These are phyloP conservation scores for Beauveria varroae DNA, from an alignment of 2,329 filamentous ascomycete genomes.

Conservation along the genomic window DNA sequence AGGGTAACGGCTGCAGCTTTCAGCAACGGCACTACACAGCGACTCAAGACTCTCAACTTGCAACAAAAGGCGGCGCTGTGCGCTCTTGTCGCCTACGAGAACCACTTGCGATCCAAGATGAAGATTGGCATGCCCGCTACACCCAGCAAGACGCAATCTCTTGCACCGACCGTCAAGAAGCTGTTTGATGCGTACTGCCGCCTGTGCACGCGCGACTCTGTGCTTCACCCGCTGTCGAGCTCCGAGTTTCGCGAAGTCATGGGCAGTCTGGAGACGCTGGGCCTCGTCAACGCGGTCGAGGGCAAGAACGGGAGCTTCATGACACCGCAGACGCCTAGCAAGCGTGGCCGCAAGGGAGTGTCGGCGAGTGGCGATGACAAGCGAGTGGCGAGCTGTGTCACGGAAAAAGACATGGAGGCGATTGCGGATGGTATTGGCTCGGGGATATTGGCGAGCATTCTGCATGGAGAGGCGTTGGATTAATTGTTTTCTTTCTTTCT, in stretches of 20 bases:
- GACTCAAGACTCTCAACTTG: conserved; percentile 80
- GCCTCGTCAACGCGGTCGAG: conserved; percentile 64
- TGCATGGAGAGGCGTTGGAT: conserved; percentile 54
- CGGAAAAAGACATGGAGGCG: conserved; percentile 69
- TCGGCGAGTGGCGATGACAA: conserved; percentile 60
- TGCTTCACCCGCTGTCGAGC: conserved; percentile 79
- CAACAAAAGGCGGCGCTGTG: conserved; percentile 96
- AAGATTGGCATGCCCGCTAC: conserved; percentile 38
- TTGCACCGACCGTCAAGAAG: conserved; percentile 73
- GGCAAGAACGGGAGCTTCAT: conserved; percentile 62
- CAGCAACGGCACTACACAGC: conserved; percentile 77
- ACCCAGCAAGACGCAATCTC: conserved; percentile 52
- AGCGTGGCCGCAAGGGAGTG: conserved; percentile 56
- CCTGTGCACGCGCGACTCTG: conserved; percentile 79
- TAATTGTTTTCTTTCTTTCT: conserved; percentile 20
- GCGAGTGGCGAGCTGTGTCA: conserved; percentile 69
- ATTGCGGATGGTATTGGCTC: conserved; percentile 57
- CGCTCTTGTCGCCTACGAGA: conserved; percentile 79
- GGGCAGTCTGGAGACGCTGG: conserved; percentile 80
- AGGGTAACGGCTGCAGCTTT: conserved; percentile 86
- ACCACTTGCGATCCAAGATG: conserved; percentile 49
- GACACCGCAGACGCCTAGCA: conserved; percentile 61
- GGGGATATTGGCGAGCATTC: conserved; percentile 54
- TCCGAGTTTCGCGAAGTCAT: conserved; percentile 94
- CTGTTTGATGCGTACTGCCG: conserved; percentile 77